Percentiles rank a stretch among this genome's conserved stretches.
These are phyloP conservation scores for Geotrichum aggregatum DNA, from an alignment of 1,139 yeast species.

Conservation along the genomic window DNA sequence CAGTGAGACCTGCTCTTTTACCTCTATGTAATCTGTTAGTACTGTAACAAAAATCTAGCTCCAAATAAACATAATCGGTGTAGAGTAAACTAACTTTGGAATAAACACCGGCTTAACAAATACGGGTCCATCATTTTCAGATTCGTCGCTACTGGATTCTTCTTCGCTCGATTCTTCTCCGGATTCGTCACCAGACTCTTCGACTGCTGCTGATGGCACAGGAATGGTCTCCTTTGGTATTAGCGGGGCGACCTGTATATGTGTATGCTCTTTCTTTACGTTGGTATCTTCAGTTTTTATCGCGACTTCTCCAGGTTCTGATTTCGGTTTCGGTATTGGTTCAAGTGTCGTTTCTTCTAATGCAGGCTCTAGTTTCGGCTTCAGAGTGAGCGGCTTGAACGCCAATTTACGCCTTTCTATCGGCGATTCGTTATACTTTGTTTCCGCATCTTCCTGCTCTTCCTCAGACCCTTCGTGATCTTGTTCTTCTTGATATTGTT, in stretches of 20 bases:
- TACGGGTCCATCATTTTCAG: conserved; percentile 18
- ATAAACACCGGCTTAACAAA: conserved; percentile 19
- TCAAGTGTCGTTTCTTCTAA: neutral
- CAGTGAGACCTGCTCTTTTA: neutral
- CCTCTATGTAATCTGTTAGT: neutral
- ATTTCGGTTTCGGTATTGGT: conserved; percentile 7
- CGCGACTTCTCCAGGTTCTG: conserved; percentile 6
- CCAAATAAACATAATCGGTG: too few species aligned
- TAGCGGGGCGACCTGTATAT: too few species aligned
- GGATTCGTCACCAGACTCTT: neutral
- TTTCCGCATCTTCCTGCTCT: conserved; percentile 23
- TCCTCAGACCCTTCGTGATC: conserved; percentile 26
- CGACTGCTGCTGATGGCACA: too few species aligned
- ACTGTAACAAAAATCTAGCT: neutral
- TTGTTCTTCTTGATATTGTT: conserved; percentile 24
- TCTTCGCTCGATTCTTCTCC: conserved; percentile 7
- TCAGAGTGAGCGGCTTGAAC: conserved; percentile 7
- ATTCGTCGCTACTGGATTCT: conserved; percentile 7
- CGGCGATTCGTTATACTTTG: conserved; percentile 21
- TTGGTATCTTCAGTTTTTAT: too few species aligned
- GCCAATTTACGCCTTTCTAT: conserved; percentile 17
- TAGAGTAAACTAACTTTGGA: conserved; percentile 9
- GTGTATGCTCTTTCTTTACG: too few species aligned
- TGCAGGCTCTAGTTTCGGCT: neutral
- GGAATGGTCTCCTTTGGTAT: too few species aligned